phyloP scores from a whole-genome alignment of 2,329 filamentous ascomycete genomes.

The Talaromyces atroroseus region DNA sequence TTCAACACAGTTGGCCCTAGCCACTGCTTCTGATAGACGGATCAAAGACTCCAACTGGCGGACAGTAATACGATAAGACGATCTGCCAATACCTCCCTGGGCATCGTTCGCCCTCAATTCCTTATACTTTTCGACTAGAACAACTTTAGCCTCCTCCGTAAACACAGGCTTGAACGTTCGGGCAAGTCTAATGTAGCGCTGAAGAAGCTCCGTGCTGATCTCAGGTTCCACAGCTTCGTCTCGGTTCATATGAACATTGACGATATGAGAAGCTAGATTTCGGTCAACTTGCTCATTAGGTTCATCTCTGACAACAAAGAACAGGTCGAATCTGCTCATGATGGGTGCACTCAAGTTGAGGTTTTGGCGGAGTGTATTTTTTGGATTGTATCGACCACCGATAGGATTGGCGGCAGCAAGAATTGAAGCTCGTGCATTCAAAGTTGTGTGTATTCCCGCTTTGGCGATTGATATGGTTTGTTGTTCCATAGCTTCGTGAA shows the following conservation, averaged over 20 bases:
- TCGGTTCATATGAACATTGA: constrained; percentile 84
- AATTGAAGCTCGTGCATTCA: constrained; percentile 93
- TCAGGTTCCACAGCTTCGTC: constrained; percentile 89
- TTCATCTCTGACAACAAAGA: constrained; percentile 96
- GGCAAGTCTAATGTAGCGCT: constrained; percentile 95
- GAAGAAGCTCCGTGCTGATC: constrained; percentile 91
- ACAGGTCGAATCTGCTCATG: constrained; percentile 98
- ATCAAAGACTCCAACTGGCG: constrained; percentile 95
- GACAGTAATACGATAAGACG: constrained; percentile 96
- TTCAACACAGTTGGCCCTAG: constrained; percentile 93
- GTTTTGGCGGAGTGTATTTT: constrained; percentile 85
- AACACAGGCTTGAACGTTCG: constrained; percentile 92
- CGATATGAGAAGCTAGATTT: constrained; percentile 89
- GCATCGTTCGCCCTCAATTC: constrained; percentile 89
- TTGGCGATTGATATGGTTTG: constrained; percentile 99
- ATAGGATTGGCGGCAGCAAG: constrained; percentile 95
- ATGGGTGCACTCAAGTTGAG: constrained; percentile 99
- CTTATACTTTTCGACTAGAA: constrained; percentile 90
- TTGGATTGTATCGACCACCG: constrained; percentile 89
- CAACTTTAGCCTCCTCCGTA: constrained; percentile 74
- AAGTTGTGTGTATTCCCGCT: constrained; percentile 93
- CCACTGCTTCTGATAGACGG: constrained; percentile 92
- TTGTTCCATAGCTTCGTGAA: constrained; percentile 99
- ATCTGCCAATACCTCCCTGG: constrained; percentile 86
- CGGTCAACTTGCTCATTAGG: constrained; percentile 89